A percentile compares a stretch with the other conserved stretches of the same genome.
These are phyloP conservation scores for Blastobotrys malaysiensis DNA, from an alignment of 1,139 yeast species.

Conservation along the genomic window DNA sequence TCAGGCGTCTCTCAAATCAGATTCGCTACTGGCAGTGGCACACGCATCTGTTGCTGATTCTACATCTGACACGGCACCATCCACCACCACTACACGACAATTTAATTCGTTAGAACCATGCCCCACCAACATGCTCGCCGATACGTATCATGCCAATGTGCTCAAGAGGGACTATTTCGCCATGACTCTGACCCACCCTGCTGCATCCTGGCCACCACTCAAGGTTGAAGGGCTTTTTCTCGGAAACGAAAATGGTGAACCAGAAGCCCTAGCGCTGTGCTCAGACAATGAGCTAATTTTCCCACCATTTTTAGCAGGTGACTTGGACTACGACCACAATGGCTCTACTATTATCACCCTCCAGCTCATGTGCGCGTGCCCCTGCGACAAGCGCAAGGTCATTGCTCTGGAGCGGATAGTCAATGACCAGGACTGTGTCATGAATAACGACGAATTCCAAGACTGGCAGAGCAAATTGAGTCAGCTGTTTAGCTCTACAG, in stretches of 20 bases:
- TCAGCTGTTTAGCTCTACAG: neutral
- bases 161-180: conserved; percentile 31
- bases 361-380: conserved; percentile 1
- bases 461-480: neutral
- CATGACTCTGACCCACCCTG: conserved; percentile 30
- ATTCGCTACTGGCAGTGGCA: neutral
- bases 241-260: conserved; percentile 12
- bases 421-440: neutral
- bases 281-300: conserved; percentile 34
- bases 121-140: neutral
- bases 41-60: neutral
- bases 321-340: conserved; percentile 22
- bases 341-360: neutral
- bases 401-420: conserved; percentile 5
- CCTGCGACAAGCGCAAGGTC: conserved; percentile 3
- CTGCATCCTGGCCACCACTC: conserved; percentile 19
- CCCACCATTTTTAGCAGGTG: conserved; percentile 32
- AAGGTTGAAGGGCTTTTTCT: conserved; percentile 29
- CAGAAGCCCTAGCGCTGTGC: conserved; percentile 33
- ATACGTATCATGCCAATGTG: conserved; percentile 23
- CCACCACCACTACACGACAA: neutral
- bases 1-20: neutral
- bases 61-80: neutral
- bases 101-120: neutral
- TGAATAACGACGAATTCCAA: neutral